Evolutionary conservation across 768 basidiomycete species (phyloP).

Genomic region (Podaxis rugospora): DNA sequence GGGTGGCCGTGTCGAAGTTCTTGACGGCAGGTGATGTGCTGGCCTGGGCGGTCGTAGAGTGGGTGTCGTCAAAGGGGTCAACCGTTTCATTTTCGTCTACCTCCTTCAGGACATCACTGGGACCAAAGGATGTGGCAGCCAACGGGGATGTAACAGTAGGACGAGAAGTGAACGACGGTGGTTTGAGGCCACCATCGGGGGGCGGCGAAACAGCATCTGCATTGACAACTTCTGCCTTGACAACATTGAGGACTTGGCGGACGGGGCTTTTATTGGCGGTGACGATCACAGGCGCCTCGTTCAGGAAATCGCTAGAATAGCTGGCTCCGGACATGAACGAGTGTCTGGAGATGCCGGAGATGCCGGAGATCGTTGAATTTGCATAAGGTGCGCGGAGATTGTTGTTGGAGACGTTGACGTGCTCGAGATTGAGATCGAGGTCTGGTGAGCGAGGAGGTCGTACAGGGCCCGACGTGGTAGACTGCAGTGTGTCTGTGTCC

Average conservation of each 20-base stretch:
- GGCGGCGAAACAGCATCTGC: constrained; percentile 39
- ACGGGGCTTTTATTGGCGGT: constrained; percentile 61
- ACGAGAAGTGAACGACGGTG: constrained; percentile 38
- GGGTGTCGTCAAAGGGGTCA: constrained; percentile 67
- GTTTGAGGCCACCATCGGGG: constrained; percentile 36
- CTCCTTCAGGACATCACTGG: constrained; percentile 57
- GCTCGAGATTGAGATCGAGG: constrained; percentile 56
- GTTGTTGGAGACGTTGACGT: constrained; percentile 57
- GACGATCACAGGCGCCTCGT: constrained; percentile 79
- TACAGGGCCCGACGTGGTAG: constrained; percentile 38
- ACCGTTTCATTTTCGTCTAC: constrained; percentile 44
- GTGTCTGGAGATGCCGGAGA: constrained; percentile 46
- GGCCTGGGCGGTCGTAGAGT: constrained; percentile 37
- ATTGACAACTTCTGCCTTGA: constrained; percentile 76
- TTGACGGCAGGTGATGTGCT: constrained; percentile 35
- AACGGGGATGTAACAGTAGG: constrained; percentile 56
- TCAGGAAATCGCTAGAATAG: constrained; percentile 73
- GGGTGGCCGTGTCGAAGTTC: constrained; percentile 17
- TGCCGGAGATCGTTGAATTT: constrained; percentile 49
- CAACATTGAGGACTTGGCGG: constrained; percentile 70
- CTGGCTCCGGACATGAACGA: constrained; percentile 76
- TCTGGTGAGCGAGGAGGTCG: constrained; percentile 60
- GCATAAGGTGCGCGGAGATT: constrained; percentile 38
- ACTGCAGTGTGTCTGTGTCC: constrained; percentile 23
- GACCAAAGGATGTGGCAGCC: constrained; percentile 68